Evolutionary conservation across 2,329 filamentous ascomycete genomes (phyloP), one percentile per base, ranked within the genome.

Genomic region (Verticillium isaacii): DNA sequence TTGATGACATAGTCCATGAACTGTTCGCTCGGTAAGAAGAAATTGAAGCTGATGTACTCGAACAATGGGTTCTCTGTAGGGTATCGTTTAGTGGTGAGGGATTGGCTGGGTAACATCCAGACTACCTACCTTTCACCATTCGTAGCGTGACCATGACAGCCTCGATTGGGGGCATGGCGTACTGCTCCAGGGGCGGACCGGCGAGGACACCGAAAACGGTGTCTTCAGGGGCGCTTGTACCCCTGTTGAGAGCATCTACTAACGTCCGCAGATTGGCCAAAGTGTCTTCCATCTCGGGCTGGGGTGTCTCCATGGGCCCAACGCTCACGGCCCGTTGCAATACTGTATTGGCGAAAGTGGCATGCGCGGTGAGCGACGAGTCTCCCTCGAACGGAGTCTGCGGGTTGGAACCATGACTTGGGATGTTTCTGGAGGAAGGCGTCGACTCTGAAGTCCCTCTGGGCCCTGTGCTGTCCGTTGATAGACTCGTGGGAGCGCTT

Each of bases 301-400:
- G 67, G 0, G 70, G 66, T 8, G 66, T 69, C 29, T 68, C 66
- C 1, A 70, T 57, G 14, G 71, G 65, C 17, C 65, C 68, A 34
- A 68, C 67, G 9, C 67, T 68, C 11, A 74, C 74, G 5, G 72
- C 73, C 60, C 77, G 73, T 29, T 75, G 71, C 2, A 79, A 66
- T 52, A 81, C 77, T 56, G 80, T 75, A 25, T 76, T 78, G 37
- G 79, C 79, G 64, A 81, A 81, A 14, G 73, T 74, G 1, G 78
- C 77, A 60, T 81, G 78, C 2, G 79, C 79, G 6, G 78, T 73
- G 32, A 81, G 65, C 1, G 78, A 81, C 3, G 78, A 79, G 62
- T 77, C 76, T 9, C 78, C 78, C 56, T 81, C 78, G 9, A 80
- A 69, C 2, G 70, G 70, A n/a, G 68, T 62, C 56, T 66, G 58